Evolutionary conservation across 1,284 basidiomycete species (phyloP).

Genomic region (Anthracocystis walkeri): DNA sequence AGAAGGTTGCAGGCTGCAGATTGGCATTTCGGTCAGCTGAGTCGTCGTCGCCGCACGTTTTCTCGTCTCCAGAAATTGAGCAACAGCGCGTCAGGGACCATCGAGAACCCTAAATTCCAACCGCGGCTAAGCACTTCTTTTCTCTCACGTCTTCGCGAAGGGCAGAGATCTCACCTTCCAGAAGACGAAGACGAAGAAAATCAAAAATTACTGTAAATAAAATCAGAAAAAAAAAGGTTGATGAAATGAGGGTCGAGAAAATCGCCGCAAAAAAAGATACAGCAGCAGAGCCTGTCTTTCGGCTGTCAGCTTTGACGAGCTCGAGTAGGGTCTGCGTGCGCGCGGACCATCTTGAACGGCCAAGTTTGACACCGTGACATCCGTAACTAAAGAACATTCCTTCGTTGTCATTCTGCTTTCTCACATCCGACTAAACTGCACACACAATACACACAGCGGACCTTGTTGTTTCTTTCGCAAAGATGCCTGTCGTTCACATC

Average conservation of each 20-base stretch:
- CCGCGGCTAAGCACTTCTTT: slow-evolving; percentile 1
- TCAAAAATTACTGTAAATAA: not conserved
- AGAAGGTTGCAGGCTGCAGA: not conserved
- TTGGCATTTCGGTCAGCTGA: not conserved
- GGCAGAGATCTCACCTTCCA: not conserved
- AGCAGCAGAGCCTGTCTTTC: not conserved
- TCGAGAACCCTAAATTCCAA: slow-evolving; percentile 3
- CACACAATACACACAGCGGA: not conserved
- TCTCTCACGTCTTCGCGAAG: not conserved
- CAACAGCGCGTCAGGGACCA: slow-evolving; percentile 5
- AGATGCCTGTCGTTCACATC: slow-evolving; percentile 59
- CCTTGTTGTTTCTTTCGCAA: slow-evolving; percentile 4
- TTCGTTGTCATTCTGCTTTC: not conserved
- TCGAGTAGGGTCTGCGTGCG: slow-evolving; percentile 3
- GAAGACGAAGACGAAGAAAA: too few relatives aligned
- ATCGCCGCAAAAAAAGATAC: not conserved
- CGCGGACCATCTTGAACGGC: slow-evolving; percentile 7
- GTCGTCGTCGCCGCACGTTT: not conserved
- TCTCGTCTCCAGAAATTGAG: slow-evolving; percentile 1
- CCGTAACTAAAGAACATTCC: not conserved
- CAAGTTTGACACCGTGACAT: not conserved
- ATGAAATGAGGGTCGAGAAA: not conserved
- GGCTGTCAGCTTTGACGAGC: not conserved
- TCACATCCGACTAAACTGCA: not conserved
- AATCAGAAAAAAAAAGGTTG: not conserved